phyloP scores from a whole-genome alignment of 2,329 filamentous ascomycete genomes.

The Fusarium pseudocircinatum region DNA sequence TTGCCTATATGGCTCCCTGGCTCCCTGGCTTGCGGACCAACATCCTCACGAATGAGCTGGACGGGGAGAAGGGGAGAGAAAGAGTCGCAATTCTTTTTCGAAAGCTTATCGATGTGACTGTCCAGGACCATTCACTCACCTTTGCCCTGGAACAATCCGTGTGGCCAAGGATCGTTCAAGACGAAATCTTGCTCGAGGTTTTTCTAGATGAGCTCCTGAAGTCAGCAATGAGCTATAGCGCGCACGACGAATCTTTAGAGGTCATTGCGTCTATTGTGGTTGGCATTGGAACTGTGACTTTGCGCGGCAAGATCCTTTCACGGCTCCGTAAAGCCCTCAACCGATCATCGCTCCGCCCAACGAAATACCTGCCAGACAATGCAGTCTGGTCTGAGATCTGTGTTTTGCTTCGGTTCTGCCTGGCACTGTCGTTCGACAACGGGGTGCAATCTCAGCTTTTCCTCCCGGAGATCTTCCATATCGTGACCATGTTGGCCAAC shows the following conservation, averaged over 20 bases:
- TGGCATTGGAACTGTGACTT: slow-evolving; percentile 71
- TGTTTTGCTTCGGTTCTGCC: slow-evolving; percentile 71
- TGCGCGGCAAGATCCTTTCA: slow-evolving; percentile 72
- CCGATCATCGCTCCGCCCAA: slow-evolving; percentile 73
- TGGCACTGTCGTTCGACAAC: slow-evolving; percentile 74
- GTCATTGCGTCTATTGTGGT: slow-evolving; percentile 70
- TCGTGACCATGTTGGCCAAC: slow-evolving; percentile 76
- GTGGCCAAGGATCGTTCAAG: slow-evolving; percentile 71
- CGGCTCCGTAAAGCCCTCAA: slow-evolving; percentile 74
- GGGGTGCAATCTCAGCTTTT: slow-evolving; percentile 74
- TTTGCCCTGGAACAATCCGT: slow-evolving; percentile 72
- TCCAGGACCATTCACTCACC: slow-evolving; percentile 67
- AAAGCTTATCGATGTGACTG: slow-evolving; percentile 72
- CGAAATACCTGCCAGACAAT: slow-evolving; percentile 72
- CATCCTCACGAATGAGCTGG: slow-evolving; percentile 66
- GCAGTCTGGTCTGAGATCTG: slow-evolving; percentile 76
- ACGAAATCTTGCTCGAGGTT: slow-evolving; percentile 72
- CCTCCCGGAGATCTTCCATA: slow-evolving; percentile 74
- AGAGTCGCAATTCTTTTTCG: slow-evolving; percentile 71
- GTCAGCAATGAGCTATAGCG: slow-evolving; percentile 65
- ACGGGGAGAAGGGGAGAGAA: slow-evolving; percentile 73
- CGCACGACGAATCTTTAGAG: slow-evolving; percentile 68
- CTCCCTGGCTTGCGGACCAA: slow-evolving; percentile 68
- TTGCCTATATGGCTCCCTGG: slow-evolving; percentile 78
- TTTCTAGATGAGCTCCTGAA: slow-evolving; percentile 75